These are phyloP conservation scores for Nectriaceae sp. DNA, from an alignment of 2,329 filamentous ascomycete species.

Conservation along the genomic window DNA sequence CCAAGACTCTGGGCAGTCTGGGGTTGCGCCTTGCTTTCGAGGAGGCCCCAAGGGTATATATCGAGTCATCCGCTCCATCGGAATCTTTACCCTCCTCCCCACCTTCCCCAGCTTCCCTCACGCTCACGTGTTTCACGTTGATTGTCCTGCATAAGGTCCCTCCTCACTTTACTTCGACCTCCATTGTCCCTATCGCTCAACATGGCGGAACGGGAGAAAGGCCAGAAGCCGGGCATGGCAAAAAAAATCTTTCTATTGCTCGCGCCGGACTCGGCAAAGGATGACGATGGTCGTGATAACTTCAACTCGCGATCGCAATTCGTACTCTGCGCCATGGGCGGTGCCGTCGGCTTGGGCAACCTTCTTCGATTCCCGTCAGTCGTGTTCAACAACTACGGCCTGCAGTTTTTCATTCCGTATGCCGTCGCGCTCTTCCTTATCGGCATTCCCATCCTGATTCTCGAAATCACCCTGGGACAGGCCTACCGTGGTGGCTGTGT, in stretches of 20 bases:
- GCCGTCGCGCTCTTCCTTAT: slow-evolving; percentile 50
- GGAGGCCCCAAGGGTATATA: no score
- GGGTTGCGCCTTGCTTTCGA: no score
- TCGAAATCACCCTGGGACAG: slow-evolving; percentile 68
- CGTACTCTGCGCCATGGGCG: slow-evolving; percentile 41
- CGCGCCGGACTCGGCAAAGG: slow-evolving; percentile 25
- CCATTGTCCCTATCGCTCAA: not conserved
- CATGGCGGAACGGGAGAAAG: slow-evolving; percentile 20
- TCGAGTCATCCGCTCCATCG: no score
- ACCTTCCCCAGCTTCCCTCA: no score
- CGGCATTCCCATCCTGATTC: slow-evolving; percentile 53
- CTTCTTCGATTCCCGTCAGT: slow-evolving; percentile 57
- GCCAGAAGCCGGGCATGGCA: slow-evolving; percentile 15
- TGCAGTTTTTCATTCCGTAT: slow-evolving; percentile 60
- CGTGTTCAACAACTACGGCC: slow-evolving; percentile 57
- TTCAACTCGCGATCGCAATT: slow-evolving; percentile 28
- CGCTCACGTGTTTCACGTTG: no score
- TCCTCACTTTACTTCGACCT: no score
- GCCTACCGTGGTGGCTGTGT: slow-evolving; percentile 54
- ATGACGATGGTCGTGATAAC: slow-evolving; percentile 28
- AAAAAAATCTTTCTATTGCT: slow-evolving; percentile 22
- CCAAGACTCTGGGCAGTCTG: no score
- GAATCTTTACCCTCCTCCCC: no score
- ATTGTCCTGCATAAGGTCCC: no score
- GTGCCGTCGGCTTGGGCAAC: slow-evolving; percentile 55